These are phyloP conservation scores for Candida sanyaensis DNA, from an alignment of 1,139 yeast genomes.

Conservation along the genomic window DNA sequence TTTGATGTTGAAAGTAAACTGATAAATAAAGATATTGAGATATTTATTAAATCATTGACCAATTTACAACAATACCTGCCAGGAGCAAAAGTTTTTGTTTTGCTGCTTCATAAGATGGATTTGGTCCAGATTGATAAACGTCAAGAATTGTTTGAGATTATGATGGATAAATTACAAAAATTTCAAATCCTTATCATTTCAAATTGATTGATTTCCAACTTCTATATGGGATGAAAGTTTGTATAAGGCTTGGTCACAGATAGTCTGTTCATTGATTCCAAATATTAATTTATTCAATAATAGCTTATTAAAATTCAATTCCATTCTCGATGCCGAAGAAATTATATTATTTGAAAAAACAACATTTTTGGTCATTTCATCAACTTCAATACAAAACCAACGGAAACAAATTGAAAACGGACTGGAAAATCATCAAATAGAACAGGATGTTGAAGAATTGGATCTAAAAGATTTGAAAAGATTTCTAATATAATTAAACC, in stretches of 20 bases:
- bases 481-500: slow-evolving; percentile 89
- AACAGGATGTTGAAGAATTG: slow-evolving; percentile 25
- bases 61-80: slow-evolving; percentile 87
- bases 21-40: slow-evolving; percentile 90
- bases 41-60: slow-evolving; percentile 80
- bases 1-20: slow-evolving; percentile 95
- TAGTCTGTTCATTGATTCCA: slow-evolving; percentile 92
- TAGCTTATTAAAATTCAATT: slow-evolving; percentile 72
- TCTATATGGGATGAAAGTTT: slow-evolving; percentile 97
- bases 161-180: slow-evolving; percentile 83
- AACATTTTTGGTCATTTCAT: slow-evolving; percentile 86
- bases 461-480: slow-evolving; percentile 92
- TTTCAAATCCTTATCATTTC: slow-evolving; percentile 78
- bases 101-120: slow-evolving; percentile 96
- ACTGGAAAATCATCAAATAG: slow-evolving; percentile 12
- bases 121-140: slow-evolving; percentile 86
- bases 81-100: slow-evolving; percentile 85
- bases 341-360: slow-evolving; percentile 91
- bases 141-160: slow-evolving; percentile 76
- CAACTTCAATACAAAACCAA: slow-evolving; percentile 42
- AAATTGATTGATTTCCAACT: slow-evolving; percentile 83
- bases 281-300: slow-evolving; percentile 82
- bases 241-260: slow-evolving; percentile 96
- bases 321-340: slow-evolving; percentile 82
- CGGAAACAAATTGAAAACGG: slow-evolving; percentile 14